Conservation (phyloP, 2,329 filamentous ascomycete genomes). For the Alternaria gaisen region DNA sequence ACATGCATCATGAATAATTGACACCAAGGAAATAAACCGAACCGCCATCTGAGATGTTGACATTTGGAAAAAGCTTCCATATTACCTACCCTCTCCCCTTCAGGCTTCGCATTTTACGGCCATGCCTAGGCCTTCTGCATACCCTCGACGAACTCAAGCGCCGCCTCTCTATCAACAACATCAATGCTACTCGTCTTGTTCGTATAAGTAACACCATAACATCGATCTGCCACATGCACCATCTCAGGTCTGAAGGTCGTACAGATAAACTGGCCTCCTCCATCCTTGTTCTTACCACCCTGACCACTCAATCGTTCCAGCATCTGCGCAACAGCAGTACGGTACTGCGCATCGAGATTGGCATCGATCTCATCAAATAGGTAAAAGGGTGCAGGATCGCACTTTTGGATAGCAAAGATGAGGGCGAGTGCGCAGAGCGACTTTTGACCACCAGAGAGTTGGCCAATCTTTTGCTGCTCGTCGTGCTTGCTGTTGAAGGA, state of each 20-base stretch:
- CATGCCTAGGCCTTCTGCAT: slow-evolving; percentile 60
- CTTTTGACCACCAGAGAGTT: slow-evolving; percentile 96
- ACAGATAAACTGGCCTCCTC: slow-evolving; percentile 88
- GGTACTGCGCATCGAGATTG: slow-evolving; percentile 97
- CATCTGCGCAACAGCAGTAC: slow-evolving; percentile 91
- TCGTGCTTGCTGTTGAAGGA: slow-evolving; percentile 99
- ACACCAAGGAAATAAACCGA: background rate
- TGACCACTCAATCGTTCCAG: slow-evolving; percentile 66
- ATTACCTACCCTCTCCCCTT: background rate
- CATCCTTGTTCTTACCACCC: slow-evolving; percentile 53
- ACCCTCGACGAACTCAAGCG: slow-evolving; percentile 92
- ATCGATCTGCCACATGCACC: slow-evolving; percentile 93
- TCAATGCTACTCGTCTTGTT: slow-evolving; percentile 96
- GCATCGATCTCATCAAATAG: slow-evolving; percentile 99
- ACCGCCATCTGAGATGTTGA: background rate
- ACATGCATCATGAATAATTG: background rate
- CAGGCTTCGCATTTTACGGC: background rate
- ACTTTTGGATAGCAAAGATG: slow-evolving; percentile 98
- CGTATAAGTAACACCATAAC: slow-evolving; percentile 90
- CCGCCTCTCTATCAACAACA: slow-evolving; percentile 86
- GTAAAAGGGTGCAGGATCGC: slow-evolving; percentile 97
- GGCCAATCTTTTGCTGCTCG: slow-evolving; percentile 97
- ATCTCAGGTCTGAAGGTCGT: slow-evolving; percentile 98
- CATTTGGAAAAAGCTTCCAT: background rate
- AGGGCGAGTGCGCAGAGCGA: slow-evolving; percentile 96